These are phyloP conservation scores for Pseudocercospora pini-densiflorae DNA, from an alignment of 2,329 filamentous ascomycete species.

Conservation along the genomic window DNA sequence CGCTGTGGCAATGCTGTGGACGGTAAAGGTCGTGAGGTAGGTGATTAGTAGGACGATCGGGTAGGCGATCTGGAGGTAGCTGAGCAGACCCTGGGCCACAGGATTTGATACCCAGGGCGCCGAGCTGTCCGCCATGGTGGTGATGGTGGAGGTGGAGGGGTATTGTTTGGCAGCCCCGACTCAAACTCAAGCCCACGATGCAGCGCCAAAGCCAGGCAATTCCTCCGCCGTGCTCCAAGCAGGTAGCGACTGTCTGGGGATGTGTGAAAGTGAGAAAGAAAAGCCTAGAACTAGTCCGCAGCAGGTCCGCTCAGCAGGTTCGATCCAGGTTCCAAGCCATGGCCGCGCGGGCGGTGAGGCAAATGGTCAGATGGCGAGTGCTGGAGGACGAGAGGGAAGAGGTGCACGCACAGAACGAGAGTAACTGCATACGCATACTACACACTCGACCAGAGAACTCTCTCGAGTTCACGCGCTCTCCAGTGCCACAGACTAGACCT, in stretches of 20 bases:
- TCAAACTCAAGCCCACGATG: slow-evolving; percentile 41
- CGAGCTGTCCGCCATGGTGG: slow-evolving; percentile 23
- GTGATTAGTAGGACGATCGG: slow-evolving; percentile 67
- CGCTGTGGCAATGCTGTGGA: slow-evolving; percentile 62
- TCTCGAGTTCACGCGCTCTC: slow-evolving; percentile 5
- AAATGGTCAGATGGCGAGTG: neutral
- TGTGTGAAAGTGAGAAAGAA: neutral
- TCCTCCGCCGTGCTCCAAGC: neutral
- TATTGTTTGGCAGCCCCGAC: slow-evolving; percentile 48
- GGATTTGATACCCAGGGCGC: slow-evolving; percentile 43
- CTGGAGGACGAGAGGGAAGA: neutral
- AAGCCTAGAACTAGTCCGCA: neutral
- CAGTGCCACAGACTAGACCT: neutral
- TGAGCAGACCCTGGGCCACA: slow-evolving; percentile 49
- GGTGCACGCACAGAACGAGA: neutral
- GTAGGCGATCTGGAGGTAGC: slow-evolving; percentile 61
- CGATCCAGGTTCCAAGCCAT: neutral
- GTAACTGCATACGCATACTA: neutral
- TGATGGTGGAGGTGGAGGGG: slow-evolving; percentile 1
- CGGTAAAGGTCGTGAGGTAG: slow-evolving; percentile 66
- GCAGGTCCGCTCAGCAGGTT: neutral
- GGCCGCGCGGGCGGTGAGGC: neutral
- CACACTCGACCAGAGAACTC: slow-evolving; percentile 2
- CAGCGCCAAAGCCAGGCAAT: neutral
- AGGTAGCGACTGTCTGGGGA: slow-evolving; percentile 2